phyloP scores from a whole-genome alignment of 2,329 filamentous ascomycete genomes.

The Aspergillus carbonarius region DNA sequence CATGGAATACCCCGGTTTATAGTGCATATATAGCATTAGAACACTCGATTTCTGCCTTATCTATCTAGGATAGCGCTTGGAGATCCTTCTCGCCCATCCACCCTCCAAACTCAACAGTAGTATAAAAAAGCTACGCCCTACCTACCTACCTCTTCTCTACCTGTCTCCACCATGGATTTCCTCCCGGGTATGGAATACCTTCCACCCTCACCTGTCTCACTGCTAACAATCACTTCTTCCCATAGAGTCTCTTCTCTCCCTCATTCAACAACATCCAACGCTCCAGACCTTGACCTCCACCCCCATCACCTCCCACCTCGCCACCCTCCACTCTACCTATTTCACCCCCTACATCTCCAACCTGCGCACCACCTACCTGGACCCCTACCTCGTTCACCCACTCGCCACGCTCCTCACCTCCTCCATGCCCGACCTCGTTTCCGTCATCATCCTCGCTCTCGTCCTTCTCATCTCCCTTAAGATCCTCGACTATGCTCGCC shows the following conservation, averaged over 20 bases:
- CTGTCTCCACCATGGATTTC: conserved; percentile 14
- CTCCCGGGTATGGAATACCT: conserved; percentile 10
- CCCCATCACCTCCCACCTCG: conserved; percentile 13
- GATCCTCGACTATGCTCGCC: conserved; percentile 67
- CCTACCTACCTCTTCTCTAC: not conserved
- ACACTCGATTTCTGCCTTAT: not conserved
- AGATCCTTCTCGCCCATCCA: not conserved
- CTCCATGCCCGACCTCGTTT: conserved; percentile 36
- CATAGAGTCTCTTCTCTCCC: conserved; percentile 14
- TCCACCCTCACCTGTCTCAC: not conserved
- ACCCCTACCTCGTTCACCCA: conserved; percentile 26
- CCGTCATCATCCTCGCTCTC: conserved; percentile 53
- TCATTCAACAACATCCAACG: conserved; percentile 16
- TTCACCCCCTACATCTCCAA: conserved; percentile 13
- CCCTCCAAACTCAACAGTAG: not conserved
- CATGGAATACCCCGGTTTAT: not conserved
- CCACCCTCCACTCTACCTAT: conserved; percentile 13
- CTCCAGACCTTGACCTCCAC: conserved; percentile 19
- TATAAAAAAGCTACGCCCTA: not conserved
- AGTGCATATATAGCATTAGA: not conserved
- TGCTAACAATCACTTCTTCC: not conserved
- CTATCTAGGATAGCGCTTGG: not conserved
- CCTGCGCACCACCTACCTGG: conserved; percentile 13
- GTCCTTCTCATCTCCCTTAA: conserved; percentile 64
- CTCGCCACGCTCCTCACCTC: conserved; percentile 36